Evolutionary conservation across 305 asterid species (phyloP).

Genomic region (Fraxinus ornus): DNA sequence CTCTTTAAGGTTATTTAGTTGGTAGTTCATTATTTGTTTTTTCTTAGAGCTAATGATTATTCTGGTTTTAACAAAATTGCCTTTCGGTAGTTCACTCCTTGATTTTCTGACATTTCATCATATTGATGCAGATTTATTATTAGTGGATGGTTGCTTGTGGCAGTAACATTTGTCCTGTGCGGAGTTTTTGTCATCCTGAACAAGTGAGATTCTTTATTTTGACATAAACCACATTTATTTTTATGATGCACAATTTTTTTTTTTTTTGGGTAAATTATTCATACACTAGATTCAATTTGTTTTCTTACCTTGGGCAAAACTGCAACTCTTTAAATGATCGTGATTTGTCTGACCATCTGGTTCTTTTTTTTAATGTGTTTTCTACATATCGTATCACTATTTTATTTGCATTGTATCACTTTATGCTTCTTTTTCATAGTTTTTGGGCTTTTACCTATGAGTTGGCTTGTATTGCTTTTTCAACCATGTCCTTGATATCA

Average conservation of each 20-base stretch:
- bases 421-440: background rate
- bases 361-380: background rate
- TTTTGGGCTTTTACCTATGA: background rate
- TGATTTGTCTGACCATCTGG: background rate
- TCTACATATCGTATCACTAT: background rate
- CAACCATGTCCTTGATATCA: background rate
- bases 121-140: slow-evolving; percentile 66
- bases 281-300: background rate
- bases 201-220: slow-evolving; percentile 52
- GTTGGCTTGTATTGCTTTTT: background rate
- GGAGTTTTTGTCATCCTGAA: slow-evolving; percentile 75
- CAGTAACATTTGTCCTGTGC: slow-evolving; percentile 71
- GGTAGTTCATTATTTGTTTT: background rate
- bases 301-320: background rate
- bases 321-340: background rate
- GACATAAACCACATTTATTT: background rate
- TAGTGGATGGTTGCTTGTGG: slow-evolving; percentile 90
- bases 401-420: background rate
- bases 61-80: background rate
- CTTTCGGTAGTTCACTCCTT: background rate
- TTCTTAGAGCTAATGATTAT: background rate
- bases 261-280: background rate
- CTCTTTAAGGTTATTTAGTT: slow-evolving; percentile 1
- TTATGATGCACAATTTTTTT: background rate
- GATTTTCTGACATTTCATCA: slow-evolving; percentile 12